Evolutionary conservation across 257 asterid species (phyloP).

Genomic region (Nicotiana obtusifolia): DNA sequence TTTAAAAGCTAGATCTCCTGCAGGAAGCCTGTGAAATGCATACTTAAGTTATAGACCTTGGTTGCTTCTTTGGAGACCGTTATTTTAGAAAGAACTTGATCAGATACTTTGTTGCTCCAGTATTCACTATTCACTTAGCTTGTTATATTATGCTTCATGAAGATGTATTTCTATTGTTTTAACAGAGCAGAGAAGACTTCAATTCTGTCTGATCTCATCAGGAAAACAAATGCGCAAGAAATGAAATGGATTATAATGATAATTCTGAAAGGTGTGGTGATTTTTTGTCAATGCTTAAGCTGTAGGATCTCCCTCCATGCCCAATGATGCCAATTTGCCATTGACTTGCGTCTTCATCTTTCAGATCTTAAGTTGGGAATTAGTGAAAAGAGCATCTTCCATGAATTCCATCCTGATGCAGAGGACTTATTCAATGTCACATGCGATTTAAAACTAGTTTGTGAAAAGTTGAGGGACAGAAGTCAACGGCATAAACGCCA

Average conservation of each 20-base stretch:
- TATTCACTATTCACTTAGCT: not conserved
- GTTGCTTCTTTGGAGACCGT: not conserved
- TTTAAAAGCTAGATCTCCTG: not conserved
- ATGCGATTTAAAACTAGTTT: slow-evolving; percentile 86
- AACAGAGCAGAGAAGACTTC: slow-evolving; percentile 68
- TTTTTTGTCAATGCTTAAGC: not conserved
- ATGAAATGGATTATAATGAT: slow-evolving; percentile 99
- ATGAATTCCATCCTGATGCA: slow-evolving; percentile 97
- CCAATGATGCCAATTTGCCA: not conserved
- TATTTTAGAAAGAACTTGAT: not conserved
- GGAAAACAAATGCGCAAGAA: slow-evolving; percentile 88
- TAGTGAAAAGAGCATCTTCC: slow-evolving; percentile 91
- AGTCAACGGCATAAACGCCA: slow-evolving; percentile 87
- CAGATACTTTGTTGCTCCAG: not conserved
- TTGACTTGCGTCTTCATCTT: not conserved
- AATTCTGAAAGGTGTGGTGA: slow-evolving; percentile 73
- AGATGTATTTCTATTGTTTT: slow-evolving; percentile 20
- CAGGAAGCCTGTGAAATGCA: not conserved
- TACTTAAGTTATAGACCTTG: not conserved
- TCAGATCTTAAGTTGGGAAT: slow-evolving; percentile 92
- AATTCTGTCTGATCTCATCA: slow-evolving; percentile 67
- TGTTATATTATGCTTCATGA: slow-evolving; percentile 11
- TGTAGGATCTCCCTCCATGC: not conserved
- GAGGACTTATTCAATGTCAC: slow-evolving; percentile 97
- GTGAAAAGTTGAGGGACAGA: slow-evolving; percentile 80